Percentiles rank a stretch among this genome's conserved stretches.
These are phyloP conservation scores for Phlyctochytrium planicorne DNA, from an alignment of 192 early-diverging fungal genomes.

Conservation along the genomic window DNA sequence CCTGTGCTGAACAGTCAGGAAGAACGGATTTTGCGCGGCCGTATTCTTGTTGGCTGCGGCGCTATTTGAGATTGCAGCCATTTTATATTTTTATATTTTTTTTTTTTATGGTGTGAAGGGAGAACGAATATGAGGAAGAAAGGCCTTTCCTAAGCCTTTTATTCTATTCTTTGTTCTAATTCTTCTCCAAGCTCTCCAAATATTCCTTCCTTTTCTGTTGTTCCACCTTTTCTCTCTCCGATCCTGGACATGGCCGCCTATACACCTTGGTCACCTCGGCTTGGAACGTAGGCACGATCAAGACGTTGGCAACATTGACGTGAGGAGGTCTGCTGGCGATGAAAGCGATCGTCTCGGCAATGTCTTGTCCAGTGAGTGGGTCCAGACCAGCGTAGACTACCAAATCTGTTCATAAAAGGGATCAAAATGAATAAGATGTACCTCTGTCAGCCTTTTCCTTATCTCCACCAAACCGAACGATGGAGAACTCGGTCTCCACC, in stretches of 20 bases:
- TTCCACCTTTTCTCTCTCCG: no score
- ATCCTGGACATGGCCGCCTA: no score
- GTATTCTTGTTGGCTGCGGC: background rate
- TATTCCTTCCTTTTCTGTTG: no score
- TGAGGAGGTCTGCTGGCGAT: slow-evolving; percentile 70
- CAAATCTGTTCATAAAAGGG: slow-evolving; percentile 14
- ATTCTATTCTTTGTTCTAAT: no score
- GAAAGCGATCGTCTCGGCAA: slow-evolving; percentile 76
- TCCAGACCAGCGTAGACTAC: slow-evolving; percentile 76
- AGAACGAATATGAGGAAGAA: no score
- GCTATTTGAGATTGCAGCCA: no score
- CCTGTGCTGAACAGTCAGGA: background rate
- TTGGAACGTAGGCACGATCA: slow-evolving; percentile 57
- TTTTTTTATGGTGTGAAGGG: no score
- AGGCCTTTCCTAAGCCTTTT: no score
- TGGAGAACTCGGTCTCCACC: slow-evolving; percentile 91
- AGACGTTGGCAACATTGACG: slow-evolving; percentile 70
- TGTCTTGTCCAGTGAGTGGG: slow-evolving; percentile 67
- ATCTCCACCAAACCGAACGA: slow-evolving; percentile 77
- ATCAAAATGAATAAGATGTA: background rate
- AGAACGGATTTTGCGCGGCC: background rate
- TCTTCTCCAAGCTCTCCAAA: no score
- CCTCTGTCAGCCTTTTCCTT: slow-evolving; percentile 26
- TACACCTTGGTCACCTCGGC: slow-evolving; percentile 36
- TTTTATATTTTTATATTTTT: no score